Evolutionary conservation across 257 asterid species (phyloP), one percentile per base, ranked within the genome.

Genomic region (Capsicum baccatum): DNA sequence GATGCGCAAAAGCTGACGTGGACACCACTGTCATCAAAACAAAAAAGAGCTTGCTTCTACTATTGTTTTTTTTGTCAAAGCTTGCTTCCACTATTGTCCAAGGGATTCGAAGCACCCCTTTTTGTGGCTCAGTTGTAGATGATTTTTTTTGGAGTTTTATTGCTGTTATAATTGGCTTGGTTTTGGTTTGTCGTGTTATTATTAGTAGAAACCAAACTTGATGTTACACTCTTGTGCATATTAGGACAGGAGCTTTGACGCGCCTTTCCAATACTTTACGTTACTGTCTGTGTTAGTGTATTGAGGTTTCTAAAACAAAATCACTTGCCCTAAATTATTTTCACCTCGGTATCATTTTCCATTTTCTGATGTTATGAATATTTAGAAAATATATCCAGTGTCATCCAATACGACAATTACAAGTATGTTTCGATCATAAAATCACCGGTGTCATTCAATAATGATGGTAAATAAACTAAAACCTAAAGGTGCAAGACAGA

Each of bases 391-490:
- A 42, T 6, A 48, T 48, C 44, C 7, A 74, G 44, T 74, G 39
- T 74, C 56, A 19, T 74, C 60, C 13, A 19, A 74, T 66, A 6
- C 70, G 10, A 11, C 3, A 63, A 10, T 21, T 21, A 63, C 42
- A 9, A 4, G 3, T 63, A 63, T 21, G 70, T 6, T n/a, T 71
- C 58, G 47, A 71, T 71, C 39, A 19, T 37, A 10, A 47, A 71
- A 3, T 47, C 39, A 0, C 7, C 9, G 14, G 7, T 50, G 80
- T 69, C 39, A 8, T 69, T 8, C 55, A 16, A 37, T 67, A 13
- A 67, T 71, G 58, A 6, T 71, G 80, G 80, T 71, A 71, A 44
- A 71, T 73, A 52, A 74, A 44, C 19, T 50, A 26, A 26, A 26
- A 26, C 33, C 33, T 26, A 50, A 73, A 73, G 42, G 13, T 6